A percentile compares a stretch with the other conserved stretches of the same genome.
phyloP scores from a whole-genome alignment of 306 rosid genomes.

The Dalbergia oliveri region DNA sequence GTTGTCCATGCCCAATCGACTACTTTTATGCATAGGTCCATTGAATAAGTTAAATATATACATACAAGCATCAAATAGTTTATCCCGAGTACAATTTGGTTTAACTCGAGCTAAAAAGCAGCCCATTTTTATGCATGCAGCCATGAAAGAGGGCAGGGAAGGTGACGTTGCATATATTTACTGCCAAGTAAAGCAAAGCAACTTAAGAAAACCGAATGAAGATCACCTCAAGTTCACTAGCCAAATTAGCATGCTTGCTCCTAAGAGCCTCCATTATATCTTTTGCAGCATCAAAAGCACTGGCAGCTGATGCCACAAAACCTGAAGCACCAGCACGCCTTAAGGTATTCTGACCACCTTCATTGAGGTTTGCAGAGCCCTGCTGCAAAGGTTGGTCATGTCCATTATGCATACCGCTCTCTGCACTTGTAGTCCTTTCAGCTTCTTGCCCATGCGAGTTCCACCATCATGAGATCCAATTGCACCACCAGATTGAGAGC shows the following conservation, averaged over 20 bases:
- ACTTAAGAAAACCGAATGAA: conserved; percentile 37
- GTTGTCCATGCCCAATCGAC: conserved; percentile 13
- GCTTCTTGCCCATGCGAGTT: conserved; percentile 88
- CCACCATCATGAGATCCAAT: conserved; percentile 93
- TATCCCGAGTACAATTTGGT: conserved; percentile 1
- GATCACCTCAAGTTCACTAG: conserved; percentile 96
- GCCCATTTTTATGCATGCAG: conserved; percentile 4
- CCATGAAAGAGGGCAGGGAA: neutral
- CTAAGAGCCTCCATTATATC: conserved; percentile 99
- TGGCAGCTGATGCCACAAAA: conserved; percentile 91
- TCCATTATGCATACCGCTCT: conserved; percentile 76
- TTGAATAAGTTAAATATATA: neutral
- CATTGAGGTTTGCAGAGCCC: conserved; percentile 79
- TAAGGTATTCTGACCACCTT: conserved; percentile 82
- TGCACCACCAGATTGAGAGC: conserved; percentile 77
- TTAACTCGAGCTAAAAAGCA: conserved; percentile 13
- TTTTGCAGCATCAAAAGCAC: conserved; percentile 99
- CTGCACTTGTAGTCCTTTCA: conserved; percentile 89
- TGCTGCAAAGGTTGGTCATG: conserved; percentile 87
- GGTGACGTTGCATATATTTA: conserved; percentile 19
- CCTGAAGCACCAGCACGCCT: conserved; percentile 94
- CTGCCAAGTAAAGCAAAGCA: conserved; percentile 24
- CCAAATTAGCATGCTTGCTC: conserved; percentile 97
- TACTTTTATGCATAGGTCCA: conserved; percentile 29
- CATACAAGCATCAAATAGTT: conserved; percentile 15